These are phyloP conservation scores for Tephrocybe sp. DNA, from an alignment of 768 basidiomycete species.

Conservation along the genomic window DNA sequence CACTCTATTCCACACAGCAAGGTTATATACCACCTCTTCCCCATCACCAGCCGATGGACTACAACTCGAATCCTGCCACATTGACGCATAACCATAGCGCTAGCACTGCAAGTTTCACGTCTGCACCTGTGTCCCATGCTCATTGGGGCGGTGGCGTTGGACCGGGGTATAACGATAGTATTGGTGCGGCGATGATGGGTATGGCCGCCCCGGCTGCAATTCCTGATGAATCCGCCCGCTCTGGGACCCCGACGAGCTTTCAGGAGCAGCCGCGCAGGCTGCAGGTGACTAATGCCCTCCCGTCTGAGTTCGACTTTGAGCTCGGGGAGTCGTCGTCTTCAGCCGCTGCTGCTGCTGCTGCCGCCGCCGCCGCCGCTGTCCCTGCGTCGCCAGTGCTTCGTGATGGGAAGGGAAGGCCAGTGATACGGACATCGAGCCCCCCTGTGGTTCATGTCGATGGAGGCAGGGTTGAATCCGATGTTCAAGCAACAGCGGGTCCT, in stretches of 20 bases:
- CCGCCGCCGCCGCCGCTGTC: constrained; percentile 12
- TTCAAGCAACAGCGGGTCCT: constrained; percentile 19
- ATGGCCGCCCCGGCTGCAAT: constrained; percentile 3
- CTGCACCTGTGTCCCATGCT: constrained; percentile 13
- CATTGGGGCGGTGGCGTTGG: constrained; percentile 15
- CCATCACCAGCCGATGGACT: constrained; percentile 11
- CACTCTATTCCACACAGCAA: constrained; percentile 24
- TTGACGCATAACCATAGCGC: constrained; percentile 17
- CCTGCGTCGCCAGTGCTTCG: constrained; percentile 6
- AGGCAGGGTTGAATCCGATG: constrained; percentile 29
- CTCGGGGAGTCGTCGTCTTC: constrained; percentile 13
- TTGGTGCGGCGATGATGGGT: constrained; percentile 16
- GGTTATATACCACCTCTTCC: constrained; percentile 13
- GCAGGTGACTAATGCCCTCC: constrained; percentile 37
- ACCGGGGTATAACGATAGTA: constrained; percentile 18
- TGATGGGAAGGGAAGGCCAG: constrained; percentile 18
- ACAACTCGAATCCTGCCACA: constrained; percentile 6
- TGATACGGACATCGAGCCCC: constrained; percentile 25
- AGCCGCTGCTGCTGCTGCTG: constrained; percentile 13
- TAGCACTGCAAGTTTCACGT: constrained; percentile 17
- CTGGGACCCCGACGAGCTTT: constrained; percentile 41
- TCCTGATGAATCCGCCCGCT: constrained; percentile 21
- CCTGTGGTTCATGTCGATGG: constrained; percentile 41
- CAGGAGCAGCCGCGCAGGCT: constrained; percentile 35
- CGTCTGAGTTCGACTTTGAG: constrained; percentile 6